phyloP scores from a whole-genome alignment of 2,329 filamentous ascomycete genomes.

The Hypoxylon sp. region DNA sequence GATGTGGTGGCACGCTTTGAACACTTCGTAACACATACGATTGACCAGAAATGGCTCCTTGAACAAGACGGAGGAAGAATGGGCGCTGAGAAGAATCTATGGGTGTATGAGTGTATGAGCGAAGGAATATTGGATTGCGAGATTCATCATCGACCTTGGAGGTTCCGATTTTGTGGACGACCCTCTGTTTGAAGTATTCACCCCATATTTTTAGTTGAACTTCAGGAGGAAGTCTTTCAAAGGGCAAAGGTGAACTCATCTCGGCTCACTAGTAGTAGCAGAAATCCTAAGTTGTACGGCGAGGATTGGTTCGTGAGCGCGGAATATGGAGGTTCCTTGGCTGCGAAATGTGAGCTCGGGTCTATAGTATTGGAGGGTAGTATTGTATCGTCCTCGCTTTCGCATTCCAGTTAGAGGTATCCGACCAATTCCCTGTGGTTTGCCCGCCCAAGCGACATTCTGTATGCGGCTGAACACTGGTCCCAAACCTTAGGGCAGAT shows the following conservation, averaged over 20 bases:
- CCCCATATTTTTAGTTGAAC: neutral
- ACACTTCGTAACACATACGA: neutral
- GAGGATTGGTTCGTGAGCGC: neutral
- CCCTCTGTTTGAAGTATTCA: neutral
- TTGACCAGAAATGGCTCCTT: neutral
- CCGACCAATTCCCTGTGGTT: no score
- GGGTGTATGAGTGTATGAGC: neutral
- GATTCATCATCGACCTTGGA: neutral
- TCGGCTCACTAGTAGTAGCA: neutral
- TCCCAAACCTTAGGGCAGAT: no score
- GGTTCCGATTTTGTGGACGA: neutral
- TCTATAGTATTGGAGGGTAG: no score
- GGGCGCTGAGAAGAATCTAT: neutral
- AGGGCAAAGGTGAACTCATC: neutral
- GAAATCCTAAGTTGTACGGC: neutral
- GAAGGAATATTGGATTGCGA: neutral
- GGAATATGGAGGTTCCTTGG: no score
- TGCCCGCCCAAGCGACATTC: no score
- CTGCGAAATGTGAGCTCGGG: no score
- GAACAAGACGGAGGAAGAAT: neutral
- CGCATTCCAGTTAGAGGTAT: no score
- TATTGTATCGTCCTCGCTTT: no score
- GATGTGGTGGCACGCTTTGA: neutral
- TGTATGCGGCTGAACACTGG: no score
- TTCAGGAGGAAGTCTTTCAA: neutral